A percentile compares a stretch with the other conserved stretches of the same genome.
phyloP scores from a whole-genome alignment of 345 rosid species.

The Euclidium syriacum region DNA sequence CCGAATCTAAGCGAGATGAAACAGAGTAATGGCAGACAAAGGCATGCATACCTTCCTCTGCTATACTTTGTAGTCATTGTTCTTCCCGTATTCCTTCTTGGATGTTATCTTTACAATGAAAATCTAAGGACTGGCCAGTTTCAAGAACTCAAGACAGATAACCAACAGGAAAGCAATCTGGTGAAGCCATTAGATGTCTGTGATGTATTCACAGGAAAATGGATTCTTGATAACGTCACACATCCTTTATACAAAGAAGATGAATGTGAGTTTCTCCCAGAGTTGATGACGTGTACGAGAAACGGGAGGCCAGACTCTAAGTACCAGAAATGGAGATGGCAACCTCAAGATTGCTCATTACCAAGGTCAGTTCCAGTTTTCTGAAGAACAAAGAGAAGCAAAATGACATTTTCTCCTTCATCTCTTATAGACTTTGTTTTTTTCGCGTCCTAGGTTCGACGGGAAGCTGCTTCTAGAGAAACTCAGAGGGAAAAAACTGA shows the following conservation, averaged over 20 bases:
- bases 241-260: slow-evolving; percentile 70
- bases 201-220: slow-evolving; percentile 69
- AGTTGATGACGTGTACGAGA: slow-evolving; percentile 60
- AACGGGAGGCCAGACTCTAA: slow-evolving; percentile 78
- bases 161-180: slow-evolving; percentile 9
- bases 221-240: slow-evolving; percentile 64
- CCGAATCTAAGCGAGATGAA: slow-evolving; percentile 11
- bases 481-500: slow-evolving; percentile 55
- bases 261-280: slow-evolving; percentile 61
- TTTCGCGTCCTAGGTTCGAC: slow-evolving; percentile 38
- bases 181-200: slow-evolving; percentile 47
- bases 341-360: slow-evolving; percentile 78
- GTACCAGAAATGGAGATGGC: slow-evolving; percentile 96
- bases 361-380: slow-evolving; percentile 46
- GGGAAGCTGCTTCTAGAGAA: slow-evolving; percentile 49
- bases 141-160: slow-evolving; percentile 19
- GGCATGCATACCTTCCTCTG: slow-evolving; percentile 28
- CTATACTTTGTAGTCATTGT: slow-evolving; percentile 23
- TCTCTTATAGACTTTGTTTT: neutral
- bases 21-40: slow-evolving; percentile 5
- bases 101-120: slow-evolving; percentile 39
- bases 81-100: slow-evolving; percentile 46
- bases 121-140: slow-evolving; percentile 23
- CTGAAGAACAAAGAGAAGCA: neutral
- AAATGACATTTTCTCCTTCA: neutral